Evolutionary conservation across 176 grass and related monocot species (phyloP).

Genomic region (Rhipidocladum racemiflorum): DNA sequence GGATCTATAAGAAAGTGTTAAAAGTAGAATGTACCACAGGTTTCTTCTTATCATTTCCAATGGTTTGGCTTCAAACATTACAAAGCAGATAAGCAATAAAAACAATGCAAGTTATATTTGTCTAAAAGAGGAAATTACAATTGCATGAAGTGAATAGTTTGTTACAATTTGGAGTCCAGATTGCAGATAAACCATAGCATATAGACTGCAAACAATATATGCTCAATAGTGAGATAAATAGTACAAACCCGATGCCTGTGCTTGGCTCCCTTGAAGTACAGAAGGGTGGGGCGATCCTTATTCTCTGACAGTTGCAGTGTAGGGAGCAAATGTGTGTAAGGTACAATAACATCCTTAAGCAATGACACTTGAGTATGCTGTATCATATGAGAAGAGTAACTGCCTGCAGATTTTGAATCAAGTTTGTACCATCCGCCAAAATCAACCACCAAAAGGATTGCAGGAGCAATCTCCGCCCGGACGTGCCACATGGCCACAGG

Average conservation of each 20-base stretch:
- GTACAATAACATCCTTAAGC: constrained; percentile 93
- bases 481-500: constrained; percentile 96
- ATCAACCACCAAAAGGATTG: constrained; percentile 94
- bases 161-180: not conserved
- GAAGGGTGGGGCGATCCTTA: constrained; percentile 50
- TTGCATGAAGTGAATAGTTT: not conserved
- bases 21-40: not conserved
- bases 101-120: not conserved
- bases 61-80: not conserved
- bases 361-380: constrained; percentile 83
- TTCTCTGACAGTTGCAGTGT: constrained; percentile 56
- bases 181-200: not conserved
- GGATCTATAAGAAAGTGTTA: not conserved
- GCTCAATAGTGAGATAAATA: not conserved
- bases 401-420: constrained; percentile 55
- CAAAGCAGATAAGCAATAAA: not conserved
- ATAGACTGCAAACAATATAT: not conserved
- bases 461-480: constrained; percentile 65
- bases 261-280: constrained; percentile 94
- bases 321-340: constrained; percentile 89
- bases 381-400: constrained; percentile 57
- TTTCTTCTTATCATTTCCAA: not conserved
- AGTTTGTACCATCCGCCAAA: constrained; percentile 92
- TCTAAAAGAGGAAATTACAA: not conserved
- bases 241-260: constrained; percentile 87